Evolutionary conservation across 176 grass and related monocot species (phyloP), one percentile per base, ranked within the genome.

Genomic region (Aegilops umbellulata): DNA sequence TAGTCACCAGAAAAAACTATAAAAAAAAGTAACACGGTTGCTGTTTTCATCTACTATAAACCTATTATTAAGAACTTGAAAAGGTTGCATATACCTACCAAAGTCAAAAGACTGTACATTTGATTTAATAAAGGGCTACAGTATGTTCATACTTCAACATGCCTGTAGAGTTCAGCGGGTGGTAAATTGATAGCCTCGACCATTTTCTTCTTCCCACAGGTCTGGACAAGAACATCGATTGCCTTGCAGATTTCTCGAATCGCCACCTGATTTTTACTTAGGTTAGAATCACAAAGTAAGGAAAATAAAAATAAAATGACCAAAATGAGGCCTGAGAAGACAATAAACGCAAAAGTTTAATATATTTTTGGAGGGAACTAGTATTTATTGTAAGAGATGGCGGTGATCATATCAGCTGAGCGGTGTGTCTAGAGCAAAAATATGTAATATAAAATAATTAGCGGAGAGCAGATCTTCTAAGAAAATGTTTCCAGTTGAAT

Each of bases 201-300:
- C 92, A 98, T 92, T 94, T 98, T 98, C 34, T 86, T 89, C 90
- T 98, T 98, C 80, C 96, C 96, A 71, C 96, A 94, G 49, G 81
- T 92, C 79, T 94, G 86, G 66, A 94, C 92, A 74, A 98, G 91
- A 82, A 77, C 69, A 80, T 98, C 92, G 77, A 95, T 86, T 79
- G 86, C 88, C 69, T 80, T 87, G 86, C 93, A 98, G 86, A 95
- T 98, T 82, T 98, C 86, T 78, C 76, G 84, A 91, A 98, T 94
- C 77, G 96, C 96, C 74, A 77, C 91, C 96, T 98, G 86, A 79
- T 92, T 85, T 91, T 46, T 83, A 87, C 5, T 25, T 32, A 41
- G 36, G n/a, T 90, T 51, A 78, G 76, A 94, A 84, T 71, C 22
- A 82, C 27, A 77, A 80, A 85, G 66, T 10, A 57, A 47, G 20